A percentile compares a stretch with the other conserved stretches of the same genome.
These are phyloP conservation scores for Cyclotella atomus DNA, from an alignment of 108 stramenopile species.

Conservation along the genomic window DNA sequence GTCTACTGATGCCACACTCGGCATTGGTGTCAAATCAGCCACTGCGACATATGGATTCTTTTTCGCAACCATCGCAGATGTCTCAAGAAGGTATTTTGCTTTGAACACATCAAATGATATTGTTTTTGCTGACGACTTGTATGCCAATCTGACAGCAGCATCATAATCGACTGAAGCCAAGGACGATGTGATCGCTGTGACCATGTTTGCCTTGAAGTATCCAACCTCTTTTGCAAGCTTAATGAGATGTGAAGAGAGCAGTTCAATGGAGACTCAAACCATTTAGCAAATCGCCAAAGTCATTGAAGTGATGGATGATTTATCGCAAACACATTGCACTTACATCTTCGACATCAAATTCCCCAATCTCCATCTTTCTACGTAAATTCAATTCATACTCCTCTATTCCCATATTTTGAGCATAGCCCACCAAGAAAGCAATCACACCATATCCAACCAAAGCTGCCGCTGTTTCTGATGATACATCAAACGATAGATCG, in stretches of 20 bases:
- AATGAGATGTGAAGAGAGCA: no score
- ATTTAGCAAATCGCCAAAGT: no score
- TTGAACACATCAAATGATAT: not conserved
- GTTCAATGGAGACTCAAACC: no score
- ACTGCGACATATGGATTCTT: slow-evolving; percentile 14
- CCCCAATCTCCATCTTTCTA: slow-evolving; percentile 11
- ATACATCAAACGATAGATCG: not conserved
- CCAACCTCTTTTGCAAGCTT: slow-evolving; percentile 24
- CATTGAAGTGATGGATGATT: not conserved
- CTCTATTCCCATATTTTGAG: slow-evolving; percentile 4
- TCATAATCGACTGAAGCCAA: not conserved
- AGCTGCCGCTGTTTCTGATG: not conserved
- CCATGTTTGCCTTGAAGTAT: not conserved
- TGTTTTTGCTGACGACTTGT: not conserved
- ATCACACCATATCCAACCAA: slow-evolving; percentile 12
- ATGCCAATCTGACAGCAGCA: not conserved
- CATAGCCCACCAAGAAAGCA: slow-evolving; percentile 22
- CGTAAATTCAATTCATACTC: slow-evolving; percentile 8
- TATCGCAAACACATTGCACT: not conserved
- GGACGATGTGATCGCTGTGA: not conserved
- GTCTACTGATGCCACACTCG: not conserved
- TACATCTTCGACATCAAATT: slow-evolving; percentile 20
- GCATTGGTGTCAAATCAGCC: not conserved
- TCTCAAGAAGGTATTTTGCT: not conserved
- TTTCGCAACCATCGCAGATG: not conserved